Evolutionary conservation across 169 alveolate species (phyloP).

Genomic region (Plasmodium fragile): DNA sequence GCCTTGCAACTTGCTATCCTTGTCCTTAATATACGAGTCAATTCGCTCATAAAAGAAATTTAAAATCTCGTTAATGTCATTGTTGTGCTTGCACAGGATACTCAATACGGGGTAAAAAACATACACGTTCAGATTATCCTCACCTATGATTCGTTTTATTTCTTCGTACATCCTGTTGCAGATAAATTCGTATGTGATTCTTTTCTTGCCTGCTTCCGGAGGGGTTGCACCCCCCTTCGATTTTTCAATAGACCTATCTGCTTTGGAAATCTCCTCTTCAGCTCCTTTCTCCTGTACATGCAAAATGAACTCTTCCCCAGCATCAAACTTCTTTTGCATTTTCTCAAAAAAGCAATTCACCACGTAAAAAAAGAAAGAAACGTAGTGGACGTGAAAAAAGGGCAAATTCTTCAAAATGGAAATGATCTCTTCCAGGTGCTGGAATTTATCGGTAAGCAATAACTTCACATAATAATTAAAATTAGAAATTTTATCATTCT

Average conservation of each 20-base stretch:
- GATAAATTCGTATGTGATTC: slow-evolving; percentile 6
- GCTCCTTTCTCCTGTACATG: neutral
- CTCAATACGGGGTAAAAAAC: slow-evolving; percentile 68
- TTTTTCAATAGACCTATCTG: neutral
- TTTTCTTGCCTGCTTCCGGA: neutral
- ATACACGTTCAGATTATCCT: slow-evolving; percentile 52
- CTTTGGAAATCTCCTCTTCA: neutral
- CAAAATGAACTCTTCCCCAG: slow-evolving; percentile 29
- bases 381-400: slow-evolving; percentile 54
- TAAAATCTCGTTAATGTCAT: slow-evolving; percentile 54
- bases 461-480: slow-evolving; percentile 58
- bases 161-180: slow-evolving; percentile 60
- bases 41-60: slow-evolving; percentile 32
- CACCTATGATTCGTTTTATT: neutral
- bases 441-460: slow-evolving; percentile 51
- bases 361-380: slow-evolving; percentile 55
- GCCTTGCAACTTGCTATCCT: slow-evolving; percentile 14
- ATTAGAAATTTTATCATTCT: slow-evolving; percentile 42
- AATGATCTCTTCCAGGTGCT: slow-evolving; percentile 50
- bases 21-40: slow-evolving; percentile 43
- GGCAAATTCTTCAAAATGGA: slow-evolving; percentile 47
- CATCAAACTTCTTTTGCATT: slow-evolving; percentile 18
- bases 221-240: neutral
- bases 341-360: slow-evolving; percentile 62
- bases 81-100: slow-evolving; percentile 67